Evolutionary conservation across 75 land plant species (phyloP).

Genomic region (Adiantum capillusveneris): DNA sequence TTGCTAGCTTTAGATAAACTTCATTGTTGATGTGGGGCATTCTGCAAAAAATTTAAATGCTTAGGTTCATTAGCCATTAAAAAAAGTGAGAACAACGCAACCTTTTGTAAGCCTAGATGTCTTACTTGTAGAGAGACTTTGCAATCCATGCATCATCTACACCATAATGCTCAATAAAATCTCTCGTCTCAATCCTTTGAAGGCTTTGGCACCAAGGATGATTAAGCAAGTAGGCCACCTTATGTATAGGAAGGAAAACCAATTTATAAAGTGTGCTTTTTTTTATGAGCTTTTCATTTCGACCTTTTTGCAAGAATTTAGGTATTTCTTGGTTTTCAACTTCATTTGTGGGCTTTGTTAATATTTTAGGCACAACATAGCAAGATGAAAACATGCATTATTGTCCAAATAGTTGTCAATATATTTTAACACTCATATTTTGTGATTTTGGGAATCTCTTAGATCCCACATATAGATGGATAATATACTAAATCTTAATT

Average conservation of each 20-base stretch:
- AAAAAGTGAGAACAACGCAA: not conserved
- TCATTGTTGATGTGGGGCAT: slow-evolving; percentile 34
- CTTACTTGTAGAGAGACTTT: slow-evolving; percentile 55
- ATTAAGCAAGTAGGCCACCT: not conserved
- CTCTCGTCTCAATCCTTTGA: not conserved
- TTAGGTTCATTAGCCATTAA: not conserved
- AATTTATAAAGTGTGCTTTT: not conserved
- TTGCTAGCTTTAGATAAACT: slow-evolving; percentile 47
- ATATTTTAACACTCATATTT: too few relatives aligned
- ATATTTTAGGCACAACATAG: too few relatives aligned
- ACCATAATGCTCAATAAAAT: not conserved
- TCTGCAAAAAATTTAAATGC: slow-evolving; percentile 43
- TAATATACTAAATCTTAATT: too few relatives aligned
- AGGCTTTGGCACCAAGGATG: not conserved
- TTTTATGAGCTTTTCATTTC: not conserved
- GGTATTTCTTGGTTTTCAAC: too few relatives aligned
- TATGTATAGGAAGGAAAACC: not conserved
- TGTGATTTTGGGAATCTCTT: too few relatives aligned
- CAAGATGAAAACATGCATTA: too few relatives aligned
- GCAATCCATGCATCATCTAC: slow-evolving; percentile 15
- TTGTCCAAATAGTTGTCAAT: too few relatives aligned
- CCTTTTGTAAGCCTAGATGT: not conserved
- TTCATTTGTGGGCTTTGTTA: too few relatives aligned
- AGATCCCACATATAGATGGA: too few relatives aligned
- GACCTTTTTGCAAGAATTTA: too few relatives aligned